phyloP scores from a whole-genome alignment of 257 asterid species.

The Capsicum chinense region DNA sequence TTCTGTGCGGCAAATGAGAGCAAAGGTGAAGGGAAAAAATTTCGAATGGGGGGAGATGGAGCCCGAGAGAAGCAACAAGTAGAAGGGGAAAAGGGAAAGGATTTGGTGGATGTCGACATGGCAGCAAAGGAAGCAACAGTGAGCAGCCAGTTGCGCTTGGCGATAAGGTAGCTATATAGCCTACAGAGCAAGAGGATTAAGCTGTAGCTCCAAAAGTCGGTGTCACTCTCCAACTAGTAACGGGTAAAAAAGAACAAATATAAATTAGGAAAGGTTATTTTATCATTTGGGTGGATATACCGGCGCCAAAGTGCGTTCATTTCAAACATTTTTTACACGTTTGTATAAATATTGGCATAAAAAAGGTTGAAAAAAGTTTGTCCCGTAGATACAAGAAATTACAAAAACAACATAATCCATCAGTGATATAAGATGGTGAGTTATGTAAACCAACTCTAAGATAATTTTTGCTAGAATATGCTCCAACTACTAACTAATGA shows the following conservation, averaged over 20 bases:
- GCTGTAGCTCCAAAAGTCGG: background rate
- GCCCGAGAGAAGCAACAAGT: background rate
- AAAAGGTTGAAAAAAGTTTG: too few species aligned
- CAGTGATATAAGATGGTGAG: too few species aligned
- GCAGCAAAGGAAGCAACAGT: constrained; percentile 8
- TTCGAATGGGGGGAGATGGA: constrained; percentile 3
- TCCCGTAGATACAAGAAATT: too few species aligned
- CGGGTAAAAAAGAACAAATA: background rate
- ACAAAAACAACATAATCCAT: too few species aligned
- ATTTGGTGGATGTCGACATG: constrained; percentile 21
- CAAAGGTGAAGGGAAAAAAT: constrained; percentile 18
- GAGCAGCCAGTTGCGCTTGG: background rate
- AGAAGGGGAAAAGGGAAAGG: background rate
- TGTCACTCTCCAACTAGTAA: constrained; percentile 6
- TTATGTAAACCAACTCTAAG: too few species aligned
- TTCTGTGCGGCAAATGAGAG: background rate
- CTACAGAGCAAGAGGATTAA: background rate
- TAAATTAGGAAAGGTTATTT: too few species aligned
- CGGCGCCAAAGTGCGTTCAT: background rate
- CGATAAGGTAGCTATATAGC: constrained; percentile 21
- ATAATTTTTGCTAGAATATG: too few species aligned
- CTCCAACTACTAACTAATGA: too few species aligned
- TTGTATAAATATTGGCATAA: too few species aligned
- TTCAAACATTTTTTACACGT: background rate
- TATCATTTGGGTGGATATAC: background rate